phyloP scores from a whole-genome alignment of 768 basidiomycete genomes.

The Boletus rubropictus region DNA sequence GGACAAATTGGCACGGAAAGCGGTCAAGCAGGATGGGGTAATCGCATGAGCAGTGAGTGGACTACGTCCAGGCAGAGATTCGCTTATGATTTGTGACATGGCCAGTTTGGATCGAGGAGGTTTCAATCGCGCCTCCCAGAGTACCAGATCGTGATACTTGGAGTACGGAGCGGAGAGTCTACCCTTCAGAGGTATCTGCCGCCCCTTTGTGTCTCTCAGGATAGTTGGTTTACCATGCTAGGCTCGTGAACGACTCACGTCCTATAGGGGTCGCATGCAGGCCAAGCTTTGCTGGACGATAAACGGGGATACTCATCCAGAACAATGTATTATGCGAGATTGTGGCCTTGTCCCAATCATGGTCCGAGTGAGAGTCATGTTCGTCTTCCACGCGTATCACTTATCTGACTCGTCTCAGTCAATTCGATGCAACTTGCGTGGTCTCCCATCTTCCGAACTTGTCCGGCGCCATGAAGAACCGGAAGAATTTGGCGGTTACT shows the following conservation, averaged over 20 bases:
- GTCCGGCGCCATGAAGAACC: conserved; percentile 92
- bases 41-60: conserved; percentile 75
- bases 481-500: conserved; percentile 98
- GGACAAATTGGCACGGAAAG: conserved; percentile 48
- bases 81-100: conserved; percentile 4
- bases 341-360: conserved; percentile 94
- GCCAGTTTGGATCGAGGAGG: conserved; percentile 89
- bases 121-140: conserved; percentile 78
- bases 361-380: conserved; percentile 69
- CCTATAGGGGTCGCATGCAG: conserved; percentile 88
- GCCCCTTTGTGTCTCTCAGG: neutral
- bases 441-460: conserved; percentile 78
- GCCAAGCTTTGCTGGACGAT: conserved; percentile 83
- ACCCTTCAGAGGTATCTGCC: conserved; percentile 74
- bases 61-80: conserved; percentile 3
- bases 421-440: conserved; percentile 84
- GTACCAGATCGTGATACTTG: conserved; percentile 77
- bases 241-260: conserved; percentile 90
- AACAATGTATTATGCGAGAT: conserved; percentile 67
- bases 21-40: conserved; percentile 62
- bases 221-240: conserved; percentile 25
- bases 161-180: conserved; percentile 71
- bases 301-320: conserved; percentile 53
- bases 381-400: neutral
- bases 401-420: conserved; percentile 47